A percentile compares a stretch with the other conserved stretches of the same genome.
Evolutionary conservation across 2,329 filamentous ascomycete species (phyloP).

Genomic region (Ceratocystis harringtonii): DNA sequence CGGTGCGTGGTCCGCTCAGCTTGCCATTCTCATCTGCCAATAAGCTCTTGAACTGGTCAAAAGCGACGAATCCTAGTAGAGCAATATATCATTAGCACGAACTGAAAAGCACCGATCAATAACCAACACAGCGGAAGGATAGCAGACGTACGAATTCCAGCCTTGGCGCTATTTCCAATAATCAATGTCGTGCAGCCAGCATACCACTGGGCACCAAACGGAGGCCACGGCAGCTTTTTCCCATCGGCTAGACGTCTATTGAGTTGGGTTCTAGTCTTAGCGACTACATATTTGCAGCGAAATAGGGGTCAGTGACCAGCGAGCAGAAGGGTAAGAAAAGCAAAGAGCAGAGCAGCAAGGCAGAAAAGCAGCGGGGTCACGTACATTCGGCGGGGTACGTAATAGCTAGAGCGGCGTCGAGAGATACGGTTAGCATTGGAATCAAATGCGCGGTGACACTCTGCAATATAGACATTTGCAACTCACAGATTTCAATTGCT

Average conservation of each 20-base stretch:
- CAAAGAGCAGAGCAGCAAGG: neutral
- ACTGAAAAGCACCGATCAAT: no score
- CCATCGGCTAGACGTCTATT: constrained; percentile 68
- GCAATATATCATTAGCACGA: neutral
- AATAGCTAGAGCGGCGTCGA: constrained; percentile 39
- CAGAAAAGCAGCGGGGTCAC: constrained; percentile 21
- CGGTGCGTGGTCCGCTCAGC: constrained; percentile 77
- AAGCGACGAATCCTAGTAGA: constrained; percentile 67
- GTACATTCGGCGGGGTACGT: constrained; percentile 89
- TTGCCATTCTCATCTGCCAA: constrained; percentile 74
- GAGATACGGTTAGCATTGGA: no score
- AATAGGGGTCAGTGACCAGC: no score
- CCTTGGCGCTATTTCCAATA: constrained; percentile 92
- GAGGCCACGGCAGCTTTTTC: constrained; percentile 86
- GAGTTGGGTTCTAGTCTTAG: constrained; percentile 87
- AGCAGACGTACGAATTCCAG: constrained; percentile 57
- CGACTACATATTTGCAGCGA: constrained; percentile 39
- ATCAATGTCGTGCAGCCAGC: constrained; percentile 94
- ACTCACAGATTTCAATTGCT: constrained; percentile 73
- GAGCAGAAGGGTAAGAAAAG: no score
- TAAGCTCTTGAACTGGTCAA: constrained; percentile 80
- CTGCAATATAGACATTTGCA: neutral
- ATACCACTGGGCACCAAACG: constrained; percentile 91
- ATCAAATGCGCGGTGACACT: no score
- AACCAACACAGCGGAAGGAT: no score